Percentiles rank a stretch among this genome's conserved stretches.
These are phyloP conservation scores for Mrakia blollopis DNA, from an alignment of 768 basidiomycete genomes.

Conservation along the genomic window DNA sequence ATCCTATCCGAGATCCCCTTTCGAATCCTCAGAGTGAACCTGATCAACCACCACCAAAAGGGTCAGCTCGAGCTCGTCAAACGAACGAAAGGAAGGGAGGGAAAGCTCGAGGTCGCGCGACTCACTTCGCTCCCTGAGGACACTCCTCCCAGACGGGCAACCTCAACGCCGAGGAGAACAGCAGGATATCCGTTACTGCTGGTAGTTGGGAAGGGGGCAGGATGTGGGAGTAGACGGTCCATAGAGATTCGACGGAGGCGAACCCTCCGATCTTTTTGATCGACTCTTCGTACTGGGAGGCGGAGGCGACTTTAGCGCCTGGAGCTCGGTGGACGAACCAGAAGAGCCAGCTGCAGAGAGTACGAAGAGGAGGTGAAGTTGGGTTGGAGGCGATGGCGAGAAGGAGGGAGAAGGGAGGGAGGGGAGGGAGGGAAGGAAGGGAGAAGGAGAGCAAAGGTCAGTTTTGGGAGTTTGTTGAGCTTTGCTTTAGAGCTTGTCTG, in stretches of 20 bases:
- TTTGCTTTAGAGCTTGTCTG: background rate
- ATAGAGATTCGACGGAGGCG: constrained; percentile 90
- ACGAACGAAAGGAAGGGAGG: constrained; percentile 46
- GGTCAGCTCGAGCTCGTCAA: background rate
- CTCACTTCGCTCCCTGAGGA: constrained; percentile 22
- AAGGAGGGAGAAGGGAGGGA: background rate
- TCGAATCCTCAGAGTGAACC: constrained; percentile 83
- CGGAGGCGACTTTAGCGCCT: constrained; percentile 66
- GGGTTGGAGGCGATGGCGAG: background rate
- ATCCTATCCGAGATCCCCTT: constrained; percentile 86
- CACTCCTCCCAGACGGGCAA: constrained; percentile 94
- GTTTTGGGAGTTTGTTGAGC: background rate
- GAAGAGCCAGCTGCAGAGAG: constrained; percentile 64
- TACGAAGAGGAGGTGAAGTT: background rate
- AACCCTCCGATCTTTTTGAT: constrained; percentile 89
- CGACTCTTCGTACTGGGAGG: constrained; percentile 80
- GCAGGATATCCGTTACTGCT: constrained; percentile 88
- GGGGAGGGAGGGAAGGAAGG: background rate
- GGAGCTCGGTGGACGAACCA: constrained; percentile 89
- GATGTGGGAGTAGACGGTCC: constrained; percentile 89
- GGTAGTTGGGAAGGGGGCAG: constrained; percentile 73
- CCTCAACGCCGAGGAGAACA: constrained; percentile 56
- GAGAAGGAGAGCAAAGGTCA: background rate
- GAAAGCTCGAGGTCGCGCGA: constrained; percentile 50
- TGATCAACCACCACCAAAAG: background rate